Base-by-base conservation (phyloP, 139 green algal species). In the Chlamydomonas urium region DNA sequence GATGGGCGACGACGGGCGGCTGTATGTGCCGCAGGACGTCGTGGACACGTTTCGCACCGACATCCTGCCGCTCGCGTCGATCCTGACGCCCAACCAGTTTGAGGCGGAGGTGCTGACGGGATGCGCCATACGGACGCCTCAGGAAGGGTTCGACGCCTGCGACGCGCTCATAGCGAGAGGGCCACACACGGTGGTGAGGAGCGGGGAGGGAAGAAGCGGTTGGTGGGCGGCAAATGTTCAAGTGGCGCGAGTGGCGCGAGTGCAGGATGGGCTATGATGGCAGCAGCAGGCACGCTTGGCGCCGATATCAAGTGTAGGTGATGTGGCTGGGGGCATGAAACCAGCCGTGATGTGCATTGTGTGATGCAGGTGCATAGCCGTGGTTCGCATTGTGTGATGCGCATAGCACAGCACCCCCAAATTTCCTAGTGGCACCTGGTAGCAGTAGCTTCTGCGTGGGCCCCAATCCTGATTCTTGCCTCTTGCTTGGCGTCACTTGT, bases 61-160 rank as follows among this genome's bases (percentile, higher is more conserved):
- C 28, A 83, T 98, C 4, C 60, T 95, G 14, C 83, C 89, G 0
- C 65, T 92, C 1, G 89, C 90, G 0, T 82, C 74, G 1, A 53
- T 97, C 0, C 35, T 98, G 28, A 94, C 90, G 1, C 93, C 93
- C 56, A 98, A 98, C 73, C 84, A 87, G 68, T 96, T 92, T 77
- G 93, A 98, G 72, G 87, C 88, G 28, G 90, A 97, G 79, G 74
- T 87, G 58, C 80, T 98, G 33, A 89, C 88, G 1, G 89, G 84
- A 2, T 57, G 77, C 2, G 19, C 35, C 6, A 91, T 97, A 2
- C 26, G 0, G n/a, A 88, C 37, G 56, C 69, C 88, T 32, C 61
- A 38, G 0, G 75, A 86, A 6, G 92, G 86, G 3, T 33, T 93
- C 33, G 53, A 35, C 0, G 91, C 86, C 0, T 94, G 88, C 67